A percentile compares a stretch with the other conserved stretches of the same genome.
Evolutionary conservation across 257 asterid genomes (phyloP).

Genomic region (Nicotiana tabacum): DNA sequence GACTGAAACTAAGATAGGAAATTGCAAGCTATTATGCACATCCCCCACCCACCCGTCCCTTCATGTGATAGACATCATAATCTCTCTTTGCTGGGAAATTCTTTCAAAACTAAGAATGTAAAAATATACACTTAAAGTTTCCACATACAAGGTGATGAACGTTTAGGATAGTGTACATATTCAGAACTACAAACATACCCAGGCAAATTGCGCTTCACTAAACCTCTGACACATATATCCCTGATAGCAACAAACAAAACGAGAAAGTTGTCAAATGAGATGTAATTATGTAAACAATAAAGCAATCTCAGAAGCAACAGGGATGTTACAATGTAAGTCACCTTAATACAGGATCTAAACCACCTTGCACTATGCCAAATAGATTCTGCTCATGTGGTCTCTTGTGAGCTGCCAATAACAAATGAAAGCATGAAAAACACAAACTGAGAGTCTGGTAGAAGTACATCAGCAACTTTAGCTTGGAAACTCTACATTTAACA

Average conservation of each 20-base stretch:
- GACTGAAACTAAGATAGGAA: not conserved
- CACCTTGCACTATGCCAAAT: slow-evolving; percentile 99
- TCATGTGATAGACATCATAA: not conserved
- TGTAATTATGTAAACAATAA: not conserved
- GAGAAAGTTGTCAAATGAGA: slow-evolving; percentile 7
- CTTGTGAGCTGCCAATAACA: slow-evolving; percentile 73
- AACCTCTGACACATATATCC: slow-evolving; percentile 87
- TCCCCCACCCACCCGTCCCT: not conserved
- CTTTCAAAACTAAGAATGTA: not conserved
- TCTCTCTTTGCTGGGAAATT: not conserved
- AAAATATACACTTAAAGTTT: not conserved
- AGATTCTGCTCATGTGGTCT: slow-evolving; percentile 88
- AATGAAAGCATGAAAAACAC: not conserved
- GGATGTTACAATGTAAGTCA: slow-evolving; percentile 21
- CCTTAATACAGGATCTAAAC: slow-evolving; percentile 95
- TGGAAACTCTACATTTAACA: not conserved
- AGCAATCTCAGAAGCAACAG: not conserved
- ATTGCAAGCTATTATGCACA: not conserved
- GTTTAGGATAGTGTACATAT: not conserved
- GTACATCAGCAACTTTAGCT: not conserved
- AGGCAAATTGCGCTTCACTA: slow-evolving; percentile 90
- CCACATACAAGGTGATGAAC: not conserved
- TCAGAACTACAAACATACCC: slow-evolving; percentile 49
- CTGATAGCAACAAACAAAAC: slow-evolving; percentile 41
- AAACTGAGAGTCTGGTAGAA: not conserved